phyloP scores from a whole-genome alignment of 2,329 filamentous ascomycete species.

The Phaeosphaeriaceae sp. region DNA sequence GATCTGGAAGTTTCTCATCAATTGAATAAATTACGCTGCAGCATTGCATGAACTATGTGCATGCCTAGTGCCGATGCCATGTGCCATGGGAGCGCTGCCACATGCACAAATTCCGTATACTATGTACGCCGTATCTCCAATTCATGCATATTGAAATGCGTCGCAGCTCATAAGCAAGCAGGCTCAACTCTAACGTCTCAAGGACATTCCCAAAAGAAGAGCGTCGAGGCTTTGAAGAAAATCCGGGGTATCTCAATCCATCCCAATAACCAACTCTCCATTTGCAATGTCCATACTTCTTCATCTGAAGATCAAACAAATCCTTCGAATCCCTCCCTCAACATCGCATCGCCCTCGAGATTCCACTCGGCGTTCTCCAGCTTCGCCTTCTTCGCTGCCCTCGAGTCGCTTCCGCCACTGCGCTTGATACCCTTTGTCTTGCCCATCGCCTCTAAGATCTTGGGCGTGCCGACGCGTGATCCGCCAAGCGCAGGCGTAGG shows the following conservation, averaged over 20 bases:
- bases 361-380: constrained; percentile 10
- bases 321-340: neutral
- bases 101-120: too few relatives aligned
- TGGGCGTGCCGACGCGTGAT: constrained; percentile 34
- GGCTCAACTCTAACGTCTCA: neutral
- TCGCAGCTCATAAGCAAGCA: too few relatives aligned
- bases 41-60: neutral
- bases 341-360: constrained; percentile 6
- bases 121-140: too few relatives aligned
- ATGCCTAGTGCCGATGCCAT: neutral
- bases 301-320: too few relatives aligned
- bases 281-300: too few relatives aligned
- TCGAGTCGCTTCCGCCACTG: constrained; percentile 5
- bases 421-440: constrained; percentile 10
- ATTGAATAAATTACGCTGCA: neutral
- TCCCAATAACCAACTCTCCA: neutral
- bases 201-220: neutral
- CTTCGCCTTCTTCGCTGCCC: constrained; percentile 20
- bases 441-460: neutral
- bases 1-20: neutral
- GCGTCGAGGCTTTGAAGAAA: neutral
- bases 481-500: constrained; percentile 27
- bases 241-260: neutral
- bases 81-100: too few relatives aligned
- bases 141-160: too few relatives aligned